These are phyloP conservation scores for Yamadazyma kanchanaburiensis DNA, from an alignment of 1,139 yeast genomes.

Conservation along the genomic window DNA sequence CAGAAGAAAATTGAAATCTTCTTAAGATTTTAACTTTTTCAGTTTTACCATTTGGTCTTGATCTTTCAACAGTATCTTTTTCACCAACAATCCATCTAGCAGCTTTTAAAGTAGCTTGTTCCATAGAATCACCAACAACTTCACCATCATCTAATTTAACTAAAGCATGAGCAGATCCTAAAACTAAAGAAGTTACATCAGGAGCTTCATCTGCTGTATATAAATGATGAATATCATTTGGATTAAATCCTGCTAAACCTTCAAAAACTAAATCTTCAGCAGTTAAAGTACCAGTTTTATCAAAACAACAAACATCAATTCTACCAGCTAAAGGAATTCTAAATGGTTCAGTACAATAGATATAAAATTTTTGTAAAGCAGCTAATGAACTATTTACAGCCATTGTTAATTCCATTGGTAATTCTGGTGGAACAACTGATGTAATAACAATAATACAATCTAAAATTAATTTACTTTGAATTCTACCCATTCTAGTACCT, in stretches of 20 bases:
- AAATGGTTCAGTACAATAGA: slow-evolving; percentile 98
- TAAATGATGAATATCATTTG: slow-evolving; percentile 54
- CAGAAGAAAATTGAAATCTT: slow-evolving; percentile 95
- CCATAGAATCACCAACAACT: slow-evolving; percentile 99
- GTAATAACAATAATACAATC: slow-evolving; percentile 96
- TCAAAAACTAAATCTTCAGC: slow-evolving; percentile 96
- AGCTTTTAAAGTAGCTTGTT: slow-evolving; percentile 88
- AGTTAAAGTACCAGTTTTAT: slow-evolving; percentile 96
- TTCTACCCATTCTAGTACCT: slow-evolving; percentile 93
- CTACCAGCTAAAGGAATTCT: slow-evolving; percentile 98
- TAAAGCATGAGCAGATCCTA: slow-evolving; percentile 95
- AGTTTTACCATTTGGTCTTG: slow-evolving; percentile 29
- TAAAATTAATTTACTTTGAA: slow-evolving; percentile 86
- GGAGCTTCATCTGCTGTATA: slow-evolving; percentile 60
- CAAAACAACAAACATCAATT: slow-evolving; percentile 97
- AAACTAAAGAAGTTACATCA: slow-evolving; percentile 61
- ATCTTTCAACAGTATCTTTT: slow-evolving; percentile 62
- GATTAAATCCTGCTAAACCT: slow-evolving; percentile 85
- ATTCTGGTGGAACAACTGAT: slow-evolving; percentile 98
- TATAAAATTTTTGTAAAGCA: slow-evolving; percentile 80
- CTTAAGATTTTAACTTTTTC: slow-evolving; percentile 74
- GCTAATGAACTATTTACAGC: slow-evolving; percentile 92
- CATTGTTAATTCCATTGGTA: slow-evolving; percentile 98
- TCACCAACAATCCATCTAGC: slow-evolving; percentile 82
- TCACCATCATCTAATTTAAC: slow-evolving; percentile 95